phyloP scores from a whole-genome alignment of 331 rosid species.

The Acacia concinna region DNA sequence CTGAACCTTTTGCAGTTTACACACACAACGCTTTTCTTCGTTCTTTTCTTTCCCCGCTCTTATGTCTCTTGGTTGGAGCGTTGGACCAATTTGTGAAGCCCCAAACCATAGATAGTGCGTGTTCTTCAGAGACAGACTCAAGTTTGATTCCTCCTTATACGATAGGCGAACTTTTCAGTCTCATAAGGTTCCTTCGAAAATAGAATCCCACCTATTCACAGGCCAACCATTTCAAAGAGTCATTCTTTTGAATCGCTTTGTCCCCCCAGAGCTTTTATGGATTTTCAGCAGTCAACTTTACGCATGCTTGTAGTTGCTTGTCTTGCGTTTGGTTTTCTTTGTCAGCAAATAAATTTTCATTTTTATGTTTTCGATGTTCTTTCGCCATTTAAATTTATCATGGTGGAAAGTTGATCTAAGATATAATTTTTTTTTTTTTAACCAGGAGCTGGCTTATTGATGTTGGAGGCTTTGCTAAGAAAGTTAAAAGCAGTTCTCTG shows the following conservation, averaged over 20 bases:
- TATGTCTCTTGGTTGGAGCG: neutral
- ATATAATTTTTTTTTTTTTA: slow-evolving; percentile 18
- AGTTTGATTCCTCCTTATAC: neutral
- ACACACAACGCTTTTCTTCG: neutral
- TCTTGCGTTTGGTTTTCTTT: neutral
- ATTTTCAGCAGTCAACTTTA: neutral
- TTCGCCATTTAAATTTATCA: neutral
- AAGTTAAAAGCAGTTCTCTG: slow-evolving; percentile 57
- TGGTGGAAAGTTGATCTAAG: slow-evolving; percentile 25
- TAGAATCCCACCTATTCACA: neutral
- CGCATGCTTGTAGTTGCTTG: slow-evolving; percentile 5
- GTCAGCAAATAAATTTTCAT: neutral
- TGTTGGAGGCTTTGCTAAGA: slow-evolving; percentile 75
- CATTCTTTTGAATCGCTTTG: neutral
- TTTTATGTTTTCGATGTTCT: slow-evolving; percentile 17
- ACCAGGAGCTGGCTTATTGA: slow-evolving; percentile 81
- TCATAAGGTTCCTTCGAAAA: neutral
- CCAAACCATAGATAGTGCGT: neutral
- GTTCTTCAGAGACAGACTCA: neutral
- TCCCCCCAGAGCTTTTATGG: neutral
- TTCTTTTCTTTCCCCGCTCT: neutral
- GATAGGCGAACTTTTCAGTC: neutral
- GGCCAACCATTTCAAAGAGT: neutral
- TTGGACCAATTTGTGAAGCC: neutral
- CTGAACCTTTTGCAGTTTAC: neutral